Evolutionary conservation across 345 rosid genomes (phyloP).

Genomic region (Arabidopsis suecica): DNA sequence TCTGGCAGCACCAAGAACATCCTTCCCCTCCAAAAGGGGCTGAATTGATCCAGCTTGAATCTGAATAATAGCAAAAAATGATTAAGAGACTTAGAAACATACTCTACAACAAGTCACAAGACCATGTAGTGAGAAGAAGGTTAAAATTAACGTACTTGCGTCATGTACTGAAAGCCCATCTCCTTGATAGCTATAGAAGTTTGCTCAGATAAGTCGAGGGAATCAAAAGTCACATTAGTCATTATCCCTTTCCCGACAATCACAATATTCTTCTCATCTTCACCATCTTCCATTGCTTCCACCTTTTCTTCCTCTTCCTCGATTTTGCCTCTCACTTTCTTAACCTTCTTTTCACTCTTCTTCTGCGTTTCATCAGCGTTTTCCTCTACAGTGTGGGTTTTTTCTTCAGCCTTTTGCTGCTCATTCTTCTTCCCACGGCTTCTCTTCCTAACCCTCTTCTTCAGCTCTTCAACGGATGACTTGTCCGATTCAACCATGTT

Average conservation of each 20-base stretch:
- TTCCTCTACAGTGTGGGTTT: conserved; percentile 23
- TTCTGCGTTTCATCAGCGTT: conserved; percentile 17
- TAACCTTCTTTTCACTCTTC: conserved; percentile 30
- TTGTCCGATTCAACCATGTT: conserved; percentile 48
- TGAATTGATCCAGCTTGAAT: conserved; percentile 90
- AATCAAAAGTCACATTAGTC: conserved; percentile 76
- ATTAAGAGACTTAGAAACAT: conserved; percentile 4
- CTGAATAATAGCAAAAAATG: conserved; percentile 45
- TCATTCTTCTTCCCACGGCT: conserved; percentile 48
- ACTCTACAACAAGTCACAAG: background rate
- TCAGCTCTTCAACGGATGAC: conserved; percentile 41
- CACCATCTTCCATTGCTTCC: conserved; percentile 37
- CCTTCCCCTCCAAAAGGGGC: conserved; percentile 82
- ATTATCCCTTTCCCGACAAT: conserved; percentile 69
- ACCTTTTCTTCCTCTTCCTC: conserved; percentile 44
- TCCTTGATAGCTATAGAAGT: conserved; percentile 72
- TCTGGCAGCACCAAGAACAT: conserved; percentile 98
- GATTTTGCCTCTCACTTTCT: conserved; percentile 26
- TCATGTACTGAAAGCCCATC: conserved; percentile 83
- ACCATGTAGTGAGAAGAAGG: background rate
- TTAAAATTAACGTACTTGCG: conserved; percentile 59
- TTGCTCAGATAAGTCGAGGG: conserved; percentile 68
- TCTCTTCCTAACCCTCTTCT: conserved; percentile 54
- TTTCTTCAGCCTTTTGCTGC: conserved; percentile 26
- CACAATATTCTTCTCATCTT: conserved; percentile 36